Conservation (phyloP, 176 grass and related monocot species). For the Carex littledalei region DNA sequence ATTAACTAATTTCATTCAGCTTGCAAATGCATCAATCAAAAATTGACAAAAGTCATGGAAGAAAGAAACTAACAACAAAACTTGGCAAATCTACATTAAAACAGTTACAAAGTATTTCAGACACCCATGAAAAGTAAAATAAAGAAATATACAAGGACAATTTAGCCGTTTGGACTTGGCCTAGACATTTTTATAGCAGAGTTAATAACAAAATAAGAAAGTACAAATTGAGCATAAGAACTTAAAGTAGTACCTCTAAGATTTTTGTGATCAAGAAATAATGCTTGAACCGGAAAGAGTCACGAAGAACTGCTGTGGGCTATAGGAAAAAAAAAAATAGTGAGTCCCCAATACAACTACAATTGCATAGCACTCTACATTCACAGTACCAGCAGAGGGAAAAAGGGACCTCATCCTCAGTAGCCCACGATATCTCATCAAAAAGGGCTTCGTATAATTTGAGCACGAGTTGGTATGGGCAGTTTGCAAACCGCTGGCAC, state of each 20-base stretch:
- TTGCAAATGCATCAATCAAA: background rate
- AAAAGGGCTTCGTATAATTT: constrained; percentile 78
- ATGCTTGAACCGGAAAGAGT: constrained; percentile 76
- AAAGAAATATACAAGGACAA: background rate
- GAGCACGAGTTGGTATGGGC: constrained; percentile 69
- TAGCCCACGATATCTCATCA: constrained; percentile 88
- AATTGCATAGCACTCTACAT: background rate
- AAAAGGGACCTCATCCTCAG: constrained; percentile 70
- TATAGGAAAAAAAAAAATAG: constrained; percentile 16
- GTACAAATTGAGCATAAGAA: background rate
- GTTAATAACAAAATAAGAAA: background rate
- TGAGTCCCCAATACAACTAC: background rate
- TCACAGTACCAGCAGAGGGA: background rate
- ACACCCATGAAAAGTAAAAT: background rate
- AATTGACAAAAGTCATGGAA: background rate
- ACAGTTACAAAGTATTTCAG: background rate
- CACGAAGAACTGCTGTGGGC: constrained; percentile 73
- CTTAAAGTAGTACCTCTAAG: constrained; percentile 43
- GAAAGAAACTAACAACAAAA: background rate
- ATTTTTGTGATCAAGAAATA: constrained; percentile 65
- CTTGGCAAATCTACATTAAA: background rate
- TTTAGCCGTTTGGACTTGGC: background rate
- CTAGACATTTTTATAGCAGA: background rate
- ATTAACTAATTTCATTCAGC: background rate
- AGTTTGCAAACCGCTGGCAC: constrained; percentile 79